phyloP scores from a whole-genome alignment of 495 filamentous ascomycete genomes.

The Elasticomyces elasticus region DNA sequence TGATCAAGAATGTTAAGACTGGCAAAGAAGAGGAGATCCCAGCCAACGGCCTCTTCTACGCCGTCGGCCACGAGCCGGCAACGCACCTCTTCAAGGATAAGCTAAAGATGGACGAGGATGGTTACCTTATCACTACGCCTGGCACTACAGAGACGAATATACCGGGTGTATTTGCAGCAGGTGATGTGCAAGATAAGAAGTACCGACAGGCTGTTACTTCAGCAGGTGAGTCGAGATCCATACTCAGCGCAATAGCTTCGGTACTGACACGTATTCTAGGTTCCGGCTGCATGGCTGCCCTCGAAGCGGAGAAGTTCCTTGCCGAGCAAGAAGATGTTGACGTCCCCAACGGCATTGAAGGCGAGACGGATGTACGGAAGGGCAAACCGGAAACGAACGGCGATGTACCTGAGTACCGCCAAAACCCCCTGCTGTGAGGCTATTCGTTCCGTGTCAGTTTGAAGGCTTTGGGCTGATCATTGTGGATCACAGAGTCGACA shows the following conservation, averaged over 20 bases:
- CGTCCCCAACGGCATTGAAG: conserved; percentile 30
- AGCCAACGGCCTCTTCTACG: conserved; percentile 94
- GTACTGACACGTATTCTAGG: conserved; percentile 39
- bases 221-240: conserved; percentile 59
- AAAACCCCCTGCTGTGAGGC: conserved; percentile 55
- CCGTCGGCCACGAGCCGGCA: conserved; percentile 92
- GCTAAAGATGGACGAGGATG: conserved; percentile 73
- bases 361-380: conserved; percentile 30
- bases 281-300: conserved; percentile 84
- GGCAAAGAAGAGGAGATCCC: conserved; percentile 71
- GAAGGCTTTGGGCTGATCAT: conserved; percentile 1
- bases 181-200: conserved; percentile 96
- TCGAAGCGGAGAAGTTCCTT: conserved; percentile 89
- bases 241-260: not conserved
- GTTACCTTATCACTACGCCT: conserved; percentile 80
- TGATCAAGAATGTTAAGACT: conserved; percentile 65
- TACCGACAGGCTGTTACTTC: conserved; percentile 97
- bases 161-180: conserved; percentile 89
- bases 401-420: conserved; percentile 49
- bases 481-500: conserved; percentile 2
- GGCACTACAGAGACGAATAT: conserved; percentile 82
- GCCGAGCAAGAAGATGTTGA: conserved; percentile 57
- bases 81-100: conserved; percentile 79
- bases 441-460: no score
- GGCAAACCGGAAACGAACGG: conserved; percentile 40